A percentile compares a stretch with the other conserved stretches of the same genome.
phyloP scores from a whole-genome alignment of 192 early-diverging fungal genomes.

The Lobosporangium transversale region DNA sequence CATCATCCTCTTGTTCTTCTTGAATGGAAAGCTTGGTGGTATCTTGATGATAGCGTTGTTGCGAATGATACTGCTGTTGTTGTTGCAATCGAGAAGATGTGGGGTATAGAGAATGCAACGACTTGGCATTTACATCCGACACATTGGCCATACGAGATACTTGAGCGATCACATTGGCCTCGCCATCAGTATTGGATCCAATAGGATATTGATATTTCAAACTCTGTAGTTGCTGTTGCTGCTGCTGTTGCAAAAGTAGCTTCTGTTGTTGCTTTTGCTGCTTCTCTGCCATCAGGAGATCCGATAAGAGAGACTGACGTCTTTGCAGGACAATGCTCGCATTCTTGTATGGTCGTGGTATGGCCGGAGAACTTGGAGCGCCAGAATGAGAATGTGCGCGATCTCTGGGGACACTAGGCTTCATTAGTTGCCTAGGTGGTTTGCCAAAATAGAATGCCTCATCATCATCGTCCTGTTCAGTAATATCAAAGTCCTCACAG shows the following conservation, averaged over 20 bases:
- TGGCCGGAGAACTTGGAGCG: no score
- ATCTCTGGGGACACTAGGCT: not conserved
- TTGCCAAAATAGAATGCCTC: not conserved
- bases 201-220: not conserved
- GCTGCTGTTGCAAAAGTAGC: not conserved
- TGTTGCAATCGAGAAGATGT: not conserved
- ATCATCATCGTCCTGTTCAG: slow-evolving; percentile 3
- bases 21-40: not conserved
- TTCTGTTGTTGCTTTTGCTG: slow-evolving; percentile 2
- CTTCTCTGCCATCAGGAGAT: slow-evolving; percentile 27
- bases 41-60: not conserved
- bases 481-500: slow-evolving; percentile 12
- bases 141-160: no score
- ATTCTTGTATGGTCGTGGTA: no score
- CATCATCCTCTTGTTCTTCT: not conserved
- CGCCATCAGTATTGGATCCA: slow-evolving; percentile 9
- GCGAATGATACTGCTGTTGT: not conserved
- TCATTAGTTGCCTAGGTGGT: not conserved
- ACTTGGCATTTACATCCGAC: no score
- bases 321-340: no score
- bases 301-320: slow-evolving; percentile 27
- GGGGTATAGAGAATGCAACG: no score
- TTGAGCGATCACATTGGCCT: no score
- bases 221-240: not conserved
- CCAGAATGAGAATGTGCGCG: not conserved